Percentiles rank a stretch among this genome's conserved stretches.
phyloP scores from a whole-genome alignment of 495 filamentous ascomycete species.

The Trypethelium eluteriae region DNA sequence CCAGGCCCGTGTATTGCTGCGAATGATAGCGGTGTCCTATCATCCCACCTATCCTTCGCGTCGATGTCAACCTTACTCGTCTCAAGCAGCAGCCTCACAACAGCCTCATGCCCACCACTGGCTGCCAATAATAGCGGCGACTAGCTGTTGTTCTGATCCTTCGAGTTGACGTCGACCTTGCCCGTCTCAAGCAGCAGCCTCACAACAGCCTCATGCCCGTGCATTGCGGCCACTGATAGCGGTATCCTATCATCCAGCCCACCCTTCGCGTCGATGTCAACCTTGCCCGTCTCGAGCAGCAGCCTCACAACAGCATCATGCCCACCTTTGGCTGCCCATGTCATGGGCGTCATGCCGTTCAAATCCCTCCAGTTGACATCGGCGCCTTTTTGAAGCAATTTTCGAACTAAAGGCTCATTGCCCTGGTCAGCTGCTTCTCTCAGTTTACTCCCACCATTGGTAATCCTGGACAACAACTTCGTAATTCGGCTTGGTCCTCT shows the following conservation, averaged over 20 bases:
- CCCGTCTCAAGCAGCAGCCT: background rate
- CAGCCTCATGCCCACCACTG: background rate
- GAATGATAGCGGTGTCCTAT: too few relatives aligned
- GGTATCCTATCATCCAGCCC: background rate
- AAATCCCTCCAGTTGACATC: background rate
- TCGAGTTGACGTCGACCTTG: background rate
- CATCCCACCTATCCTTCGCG: too few relatives aligned
- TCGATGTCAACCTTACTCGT: constrained; percentile 13
- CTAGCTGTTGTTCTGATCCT: background rate
- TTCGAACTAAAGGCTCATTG: constrained; percentile 9
- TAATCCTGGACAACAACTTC: constrained; percentile 10
- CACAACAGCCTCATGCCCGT: constrained; percentile 1
- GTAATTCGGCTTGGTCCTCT: constrained; percentile 7
- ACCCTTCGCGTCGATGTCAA: background rate
- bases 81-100: constrained; percentile 6
- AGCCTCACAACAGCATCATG: background rate
- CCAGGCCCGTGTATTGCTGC: too few relatives aligned
- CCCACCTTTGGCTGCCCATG: background rate
- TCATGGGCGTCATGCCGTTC: background rate
- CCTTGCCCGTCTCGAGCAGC: constrained; percentile 12
- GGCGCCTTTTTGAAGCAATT: constrained; percentile 13
- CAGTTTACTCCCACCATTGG: background rate
- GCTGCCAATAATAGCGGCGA: constrained; percentile 2
- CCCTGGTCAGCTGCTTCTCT: background rate
- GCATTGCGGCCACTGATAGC: background rate